Evolutionary conservation across 2,329 filamentous ascomycete genomes (phyloP).

Genomic region (Chrysoporthe deuterocubensis): DNA sequence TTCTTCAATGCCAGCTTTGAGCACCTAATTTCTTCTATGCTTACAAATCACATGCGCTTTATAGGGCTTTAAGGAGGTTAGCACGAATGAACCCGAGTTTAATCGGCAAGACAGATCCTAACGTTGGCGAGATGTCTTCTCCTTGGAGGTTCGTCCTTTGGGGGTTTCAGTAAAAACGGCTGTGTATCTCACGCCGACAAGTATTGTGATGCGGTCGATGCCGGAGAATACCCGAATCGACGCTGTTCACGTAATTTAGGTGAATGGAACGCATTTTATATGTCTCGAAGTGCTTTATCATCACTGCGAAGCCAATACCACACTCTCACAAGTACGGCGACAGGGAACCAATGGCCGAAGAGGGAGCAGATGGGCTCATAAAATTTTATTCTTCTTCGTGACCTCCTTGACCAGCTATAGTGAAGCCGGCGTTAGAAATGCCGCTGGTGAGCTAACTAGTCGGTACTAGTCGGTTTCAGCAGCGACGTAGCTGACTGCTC

Average conservation of each 20-base stretch:
- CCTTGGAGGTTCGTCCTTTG: too few relatives aligned
- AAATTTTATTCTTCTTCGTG: background rate
- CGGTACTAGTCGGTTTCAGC: background rate
- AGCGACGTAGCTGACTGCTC: slow-evolving; percentile 36
- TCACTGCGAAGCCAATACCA: background rate
- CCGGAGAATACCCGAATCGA: background rate
- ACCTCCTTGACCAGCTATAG: background rate
- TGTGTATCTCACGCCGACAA: background rate
- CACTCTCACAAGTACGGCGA: background rate
- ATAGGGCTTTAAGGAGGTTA: too few relatives aligned
- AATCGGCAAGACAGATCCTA: background rate
- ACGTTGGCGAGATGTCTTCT: background rate
- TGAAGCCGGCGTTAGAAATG: background rate
- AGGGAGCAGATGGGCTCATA: background rate
- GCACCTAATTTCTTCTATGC: background rate
- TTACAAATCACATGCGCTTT: background rate
- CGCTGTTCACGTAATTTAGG: background rate
- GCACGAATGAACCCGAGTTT: background rate
- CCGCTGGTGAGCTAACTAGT: background rate
- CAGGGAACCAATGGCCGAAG: background rate
- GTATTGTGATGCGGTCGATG: background rate
- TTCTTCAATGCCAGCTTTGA: too few relatives aligned
- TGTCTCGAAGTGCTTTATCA: background rate
- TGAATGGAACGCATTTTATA: background rate
- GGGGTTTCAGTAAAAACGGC: background rate